Evolutionary conservation across 306 rosid species (phyloP), one percentile per base, ranked within the genome.

Genomic region (Begonia loranthoides): DNA sequence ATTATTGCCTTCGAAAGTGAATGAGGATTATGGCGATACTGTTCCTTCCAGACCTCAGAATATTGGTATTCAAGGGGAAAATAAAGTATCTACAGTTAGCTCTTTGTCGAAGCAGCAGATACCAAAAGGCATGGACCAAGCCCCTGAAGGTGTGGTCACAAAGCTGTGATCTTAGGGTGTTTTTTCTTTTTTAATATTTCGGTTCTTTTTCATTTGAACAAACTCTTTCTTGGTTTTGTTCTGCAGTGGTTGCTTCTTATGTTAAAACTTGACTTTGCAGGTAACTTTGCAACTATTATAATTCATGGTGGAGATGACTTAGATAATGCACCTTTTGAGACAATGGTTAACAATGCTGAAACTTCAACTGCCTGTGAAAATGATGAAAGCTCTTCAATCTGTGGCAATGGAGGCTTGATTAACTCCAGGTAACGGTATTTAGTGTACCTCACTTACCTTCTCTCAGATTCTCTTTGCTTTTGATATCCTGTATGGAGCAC

Each of bases 11-110:
- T 67, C 60, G 61, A 67, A 75, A 38, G 69, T 74, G 61, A 80
- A 80, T 66, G 82, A 90, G 13, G 87, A 72, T 36, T 90, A 86
- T 67, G 93, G 95, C 63, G 94, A 72, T 55, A 86, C 99, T 34
- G 84, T 90, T 65, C 95, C 95, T 45, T 74, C 94, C 40, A 70
- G 70, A 62, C 87, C 72, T 57, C 78, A 65, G 22, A 64, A 79
- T 67, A 53, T 67, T 6, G 76, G 74, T 34, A 51, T 55, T 60
- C 79, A 62, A 46, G 80, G 54, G 44, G 77, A 63, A 41, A 73
- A 71, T 45, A 79, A 75, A 63, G 52, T 55, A 17, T 48, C 86
- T 17, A 49, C 80, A 55, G 62, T 54, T 61, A 59, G 70, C 73
- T 60, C 76, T 64, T 15, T 51, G 74, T 65, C 66, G 63, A 77